These are phyloP conservation scores for Hyphodiscus sp. DNA, from an alignment of 2,329 filamentous ascomycete genomes.

Conservation along the genomic window DNA sequence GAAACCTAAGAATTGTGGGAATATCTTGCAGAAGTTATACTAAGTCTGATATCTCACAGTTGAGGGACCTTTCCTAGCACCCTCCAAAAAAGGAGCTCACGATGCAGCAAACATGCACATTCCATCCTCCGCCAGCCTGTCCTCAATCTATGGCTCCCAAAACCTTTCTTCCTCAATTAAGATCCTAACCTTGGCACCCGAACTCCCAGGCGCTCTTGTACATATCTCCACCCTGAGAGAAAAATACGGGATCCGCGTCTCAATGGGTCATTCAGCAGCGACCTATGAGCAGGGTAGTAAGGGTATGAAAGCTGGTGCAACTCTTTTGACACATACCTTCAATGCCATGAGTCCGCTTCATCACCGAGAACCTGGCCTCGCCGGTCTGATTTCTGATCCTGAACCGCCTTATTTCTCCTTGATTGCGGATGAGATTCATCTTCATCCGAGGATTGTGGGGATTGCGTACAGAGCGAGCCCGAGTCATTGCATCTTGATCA, in stretches of 20 bases:
- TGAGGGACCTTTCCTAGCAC: conserved; percentile 49
- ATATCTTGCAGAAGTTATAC: too few relatives aligned
- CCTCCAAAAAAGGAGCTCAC: conserved; percentile 47
- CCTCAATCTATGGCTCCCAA: conserved; percentile 38
- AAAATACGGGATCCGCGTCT: conserved; percentile 23
- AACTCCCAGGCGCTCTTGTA: conserved; percentile 36
- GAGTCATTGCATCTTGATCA: conserved; percentile 43
- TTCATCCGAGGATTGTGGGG: conserved; percentile 43
- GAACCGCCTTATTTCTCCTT: conserved; percentile 40
- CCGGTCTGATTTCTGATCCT: conserved; percentile 34
- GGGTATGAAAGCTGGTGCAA: conserved; percentile 42
- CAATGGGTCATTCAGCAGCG: conserved; percentile 40
- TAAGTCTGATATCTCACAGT: conserved; percentile 14
- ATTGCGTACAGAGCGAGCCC: conserved; percentile 43
- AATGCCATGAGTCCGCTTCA: conserved; percentile 47
- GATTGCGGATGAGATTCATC: conserved; percentile 47
- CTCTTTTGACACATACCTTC: conserved; percentile 45
- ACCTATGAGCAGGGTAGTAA: conserved; percentile 38
- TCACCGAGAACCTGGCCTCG: conserved; percentile 44
- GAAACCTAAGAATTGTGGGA: too few relatives aligned
- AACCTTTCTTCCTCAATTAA: conserved; percentile 37
- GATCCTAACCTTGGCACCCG: conserved; percentile 46
- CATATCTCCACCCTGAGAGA: conserved; percentile 37
- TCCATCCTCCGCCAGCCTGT: conserved; percentile 16
- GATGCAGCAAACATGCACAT: conserved; percentile 24